phyloP scores from a whole-genome alignment of 495 filamentous ascomycete species.

The Glonium stellatum region DNA sequence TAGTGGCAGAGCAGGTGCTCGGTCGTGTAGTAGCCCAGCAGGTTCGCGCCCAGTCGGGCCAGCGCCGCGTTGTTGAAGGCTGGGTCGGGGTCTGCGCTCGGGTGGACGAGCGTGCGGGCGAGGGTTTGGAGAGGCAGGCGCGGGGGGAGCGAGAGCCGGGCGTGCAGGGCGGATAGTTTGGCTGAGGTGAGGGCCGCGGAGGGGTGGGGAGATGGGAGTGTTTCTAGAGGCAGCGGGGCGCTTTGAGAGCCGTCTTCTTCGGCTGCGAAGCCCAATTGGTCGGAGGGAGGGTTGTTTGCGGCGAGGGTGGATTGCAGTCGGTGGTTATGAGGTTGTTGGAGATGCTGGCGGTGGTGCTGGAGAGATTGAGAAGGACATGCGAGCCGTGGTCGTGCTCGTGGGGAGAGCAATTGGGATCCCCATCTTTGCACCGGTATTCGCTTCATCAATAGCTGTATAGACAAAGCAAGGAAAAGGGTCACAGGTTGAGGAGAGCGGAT shows the following conservation, averaged over 20 bases:
- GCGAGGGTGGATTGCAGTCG: slow-evolving; percentile 14
- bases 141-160: slow-evolving; percentile 75
- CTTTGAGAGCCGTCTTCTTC: background rate
- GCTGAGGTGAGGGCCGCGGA: slow-evolving; percentile 65
- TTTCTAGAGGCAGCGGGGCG: slow-evolving; percentile 2
- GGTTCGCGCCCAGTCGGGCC: slow-evolving; percentile 68
- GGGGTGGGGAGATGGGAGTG: slow-evolving; percentile 59
- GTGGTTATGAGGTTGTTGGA: slow-evolving; percentile 24
- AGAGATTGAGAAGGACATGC: slow-evolving; percentile 15
- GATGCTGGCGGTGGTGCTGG: slow-evolving; percentile 14
- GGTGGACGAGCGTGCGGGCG: slow-evolving; percentile 76
- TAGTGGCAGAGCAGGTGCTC: slow-evolving; percentile 82
- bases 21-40: slow-evolving; percentile 77
- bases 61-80: slow-evolving; percentile 78
- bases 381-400: slow-evolving; percentile 12
- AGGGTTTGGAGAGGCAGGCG: slow-evolving; percentile 80
- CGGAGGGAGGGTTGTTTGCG: background rate
- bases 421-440: slow-evolving; percentile 63
- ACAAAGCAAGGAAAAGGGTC: slow-evolving; percentile 5
- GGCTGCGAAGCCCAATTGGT: background rate
- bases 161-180: slow-evolving; percentile 89
- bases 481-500: background rate
- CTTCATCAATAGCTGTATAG: slow-evolving; percentile 50
- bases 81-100: slow-evolving; percentile 67
- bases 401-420: slow-evolving; percentile 58